phyloP scores from a whole-genome alignment of 371 early-diverging fungal species.

The Circinella umbellata region DNA sequence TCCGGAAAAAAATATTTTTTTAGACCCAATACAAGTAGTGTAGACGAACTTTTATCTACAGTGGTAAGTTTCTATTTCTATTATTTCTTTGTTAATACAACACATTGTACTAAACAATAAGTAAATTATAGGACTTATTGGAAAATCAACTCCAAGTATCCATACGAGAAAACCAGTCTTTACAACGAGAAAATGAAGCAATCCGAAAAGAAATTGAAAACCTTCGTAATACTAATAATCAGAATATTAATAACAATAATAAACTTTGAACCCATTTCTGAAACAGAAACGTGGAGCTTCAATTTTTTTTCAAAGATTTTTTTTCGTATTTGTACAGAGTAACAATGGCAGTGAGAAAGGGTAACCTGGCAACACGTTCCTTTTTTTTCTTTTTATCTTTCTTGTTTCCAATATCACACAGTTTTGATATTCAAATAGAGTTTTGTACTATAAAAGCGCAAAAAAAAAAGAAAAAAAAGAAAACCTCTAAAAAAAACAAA shows the following conservation, averaged over 20 bases:
- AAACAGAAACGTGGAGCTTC: conserved; percentile 3
- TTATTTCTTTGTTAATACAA: neutral
- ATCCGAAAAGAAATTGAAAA: conserved; percentile 56
- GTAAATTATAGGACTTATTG: conserved; percentile 26
- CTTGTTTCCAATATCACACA: no score
- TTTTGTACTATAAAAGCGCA: no score
- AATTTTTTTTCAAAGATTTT: neutral
- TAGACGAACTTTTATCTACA: conserved; percentile 7
- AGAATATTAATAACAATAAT: neutral
- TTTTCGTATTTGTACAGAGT: neutral
- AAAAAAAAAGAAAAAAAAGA: no score
- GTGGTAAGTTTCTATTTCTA: neutral
- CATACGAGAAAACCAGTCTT: conserved; percentile 52
- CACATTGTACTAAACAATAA: neutral
- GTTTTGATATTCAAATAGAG: no score
- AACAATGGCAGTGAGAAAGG: neutral
- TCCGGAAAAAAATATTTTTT: neutral
- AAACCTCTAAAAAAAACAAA: no score
- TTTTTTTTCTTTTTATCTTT: no score
- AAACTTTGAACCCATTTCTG: neutral
- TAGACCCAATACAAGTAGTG: neutral
- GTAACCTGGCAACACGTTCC: neutral
- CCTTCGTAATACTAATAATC: conserved; percentile 13
- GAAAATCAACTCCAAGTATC: conserved; percentile 52
- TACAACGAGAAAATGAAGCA: conserved; percentile 60